phyloP scores from a whole-genome alignment of 208 protist species.

The Acanthamoeba polyphaga region DNA sequence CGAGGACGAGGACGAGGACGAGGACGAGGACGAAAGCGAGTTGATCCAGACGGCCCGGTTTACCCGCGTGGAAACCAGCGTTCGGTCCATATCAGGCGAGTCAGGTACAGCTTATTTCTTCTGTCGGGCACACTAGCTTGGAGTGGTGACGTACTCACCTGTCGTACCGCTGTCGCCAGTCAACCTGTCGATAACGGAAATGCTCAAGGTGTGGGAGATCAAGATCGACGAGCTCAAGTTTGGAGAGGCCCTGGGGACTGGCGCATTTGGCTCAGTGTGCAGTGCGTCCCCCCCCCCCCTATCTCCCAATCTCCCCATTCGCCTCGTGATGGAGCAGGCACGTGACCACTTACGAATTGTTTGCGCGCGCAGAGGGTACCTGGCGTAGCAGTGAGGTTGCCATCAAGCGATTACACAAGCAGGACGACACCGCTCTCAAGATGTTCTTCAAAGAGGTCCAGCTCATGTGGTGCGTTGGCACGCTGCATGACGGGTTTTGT shows the following conservation, averaged over 20 bases:
- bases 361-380: background rate
- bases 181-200: background rate
- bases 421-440: slow-evolving; percentile 1
- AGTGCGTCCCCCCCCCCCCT: background rate
- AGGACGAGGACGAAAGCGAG: background rate
- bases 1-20: slow-evolving; percentile 20
- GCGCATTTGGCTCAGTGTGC: slow-evolving; percentile 11
- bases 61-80: background rate
- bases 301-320: background rate
- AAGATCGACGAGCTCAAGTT: slow-evolving; percentile 33
- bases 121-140: background rate
- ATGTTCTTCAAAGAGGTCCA: slow-evolving; percentile 70
- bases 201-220: slow-evolving; percentile 43
- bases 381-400: slow-evolving; percentile 48
- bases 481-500: background rate
- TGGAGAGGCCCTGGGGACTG: slow-evolving; percentile 1
- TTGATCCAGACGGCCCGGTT: background rate
- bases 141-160: background rate
- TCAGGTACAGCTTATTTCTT: background rate
- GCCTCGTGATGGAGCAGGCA: background rate
- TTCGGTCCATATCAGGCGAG: slow-evolving; percentile 1
- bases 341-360: background rate
- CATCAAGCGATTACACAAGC: slow-evolving; percentile 35
- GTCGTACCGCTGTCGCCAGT: background rate
- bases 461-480: slow-evolving; percentile 18